Percentiles rank a stretch among this genome's conserved stretches.
Conservation (phyloP, 2,329 filamentous ascomycete species). For the Fusarium torreyae region DNA sequence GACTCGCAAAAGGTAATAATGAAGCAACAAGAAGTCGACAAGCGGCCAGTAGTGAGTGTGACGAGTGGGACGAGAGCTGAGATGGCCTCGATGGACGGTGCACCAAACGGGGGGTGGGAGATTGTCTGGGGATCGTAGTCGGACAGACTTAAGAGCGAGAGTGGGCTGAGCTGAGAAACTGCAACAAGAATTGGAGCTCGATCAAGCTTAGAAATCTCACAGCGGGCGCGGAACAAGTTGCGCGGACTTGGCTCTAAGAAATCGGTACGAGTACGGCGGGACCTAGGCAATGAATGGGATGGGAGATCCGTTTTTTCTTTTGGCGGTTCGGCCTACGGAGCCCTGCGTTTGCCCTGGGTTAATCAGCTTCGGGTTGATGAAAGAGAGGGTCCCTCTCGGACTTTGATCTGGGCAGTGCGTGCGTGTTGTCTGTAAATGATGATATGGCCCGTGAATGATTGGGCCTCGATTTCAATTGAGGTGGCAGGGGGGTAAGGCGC, state of each 20-base stretch:
- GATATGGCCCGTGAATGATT: constrained; percentile 43
- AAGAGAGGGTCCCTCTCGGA: constrained; percentile 36
- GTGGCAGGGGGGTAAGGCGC: constrained; percentile 41
- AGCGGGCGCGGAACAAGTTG: constrained; percentile 48
- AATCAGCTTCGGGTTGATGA: constrained; percentile 44
- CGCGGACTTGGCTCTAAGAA: constrained; percentile 35
- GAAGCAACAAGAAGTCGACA: constrained; percentile 42
- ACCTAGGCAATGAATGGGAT: constrained; percentile 17
- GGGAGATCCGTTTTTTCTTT: constrained; percentile 29
- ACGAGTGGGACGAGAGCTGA: constrained; percentile 54
- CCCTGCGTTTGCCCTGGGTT: constrained; percentile 41
- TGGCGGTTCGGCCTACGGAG: constrained; percentile 23
- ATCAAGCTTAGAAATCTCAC: constrained; percentile 44
- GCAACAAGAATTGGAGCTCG: constrained; percentile 40
- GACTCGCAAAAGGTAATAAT: constrained; percentile 42
- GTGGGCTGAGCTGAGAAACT: constrained; percentile 45
- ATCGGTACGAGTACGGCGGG: constrained; percentile 29
- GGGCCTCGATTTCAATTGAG: constrained; percentile 37
- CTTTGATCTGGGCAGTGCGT: constrained; percentile 29
- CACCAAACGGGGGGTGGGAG: constrained; percentile 45
- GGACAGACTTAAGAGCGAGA: constrained; percentile 40
- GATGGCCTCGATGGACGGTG: constrained; percentile 47
- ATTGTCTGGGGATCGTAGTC: constrained; percentile 46
- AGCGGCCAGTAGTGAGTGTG: constrained; percentile 42
- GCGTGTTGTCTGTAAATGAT: constrained; percentile 44